phyloP scores from a whole-genome alignment of 768 basidiomycete species.

The Neoboletus subvelutipes region DNA sequence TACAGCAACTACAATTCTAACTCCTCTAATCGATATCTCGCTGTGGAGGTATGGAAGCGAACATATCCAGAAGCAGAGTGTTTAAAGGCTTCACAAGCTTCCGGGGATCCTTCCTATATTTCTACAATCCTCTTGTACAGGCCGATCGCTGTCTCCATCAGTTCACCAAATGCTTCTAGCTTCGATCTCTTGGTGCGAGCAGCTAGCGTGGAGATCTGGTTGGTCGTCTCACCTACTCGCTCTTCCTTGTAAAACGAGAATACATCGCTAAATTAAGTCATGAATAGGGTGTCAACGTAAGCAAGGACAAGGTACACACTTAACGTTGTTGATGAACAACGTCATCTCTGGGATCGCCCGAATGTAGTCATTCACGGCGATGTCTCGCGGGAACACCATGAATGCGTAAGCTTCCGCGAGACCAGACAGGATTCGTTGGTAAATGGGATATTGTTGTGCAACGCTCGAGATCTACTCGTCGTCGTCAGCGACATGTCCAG shows the following conservation, averaged over 20 bases:
- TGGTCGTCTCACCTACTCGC: conserved; percentile 32
- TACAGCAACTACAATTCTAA: conserved; percentile 4
- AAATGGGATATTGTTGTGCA: conserved; percentile 29
- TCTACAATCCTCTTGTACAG: conserved; percentile 25
- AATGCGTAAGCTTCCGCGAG: conserved; percentile 35
- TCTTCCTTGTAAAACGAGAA: conserved; percentile 45
- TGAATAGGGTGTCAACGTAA: not conserved
- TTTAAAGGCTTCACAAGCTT: conserved; percentile 20
- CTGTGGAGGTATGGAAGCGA: conserved; percentile 26
- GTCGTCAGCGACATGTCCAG: not conserved
- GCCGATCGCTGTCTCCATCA: conserved; percentile 15
- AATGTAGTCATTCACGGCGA: conserved; percentile 33
- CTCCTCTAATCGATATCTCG: conserved; percentile 27
- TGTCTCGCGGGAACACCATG: conserved; percentile 35
- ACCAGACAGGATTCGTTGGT: conserved; percentile 31
- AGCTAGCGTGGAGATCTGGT: conserved; percentile 34
- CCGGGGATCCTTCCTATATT: conserved; percentile 20
- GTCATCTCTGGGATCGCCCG: conserved; percentile 34
- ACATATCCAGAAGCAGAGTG: conserved; percentile 24
- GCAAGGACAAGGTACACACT: conserved; percentile 29
- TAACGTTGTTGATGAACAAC: conserved; percentile 33
- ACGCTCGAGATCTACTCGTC: conserved; percentile 14
- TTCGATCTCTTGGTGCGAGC: conserved; percentile 25
- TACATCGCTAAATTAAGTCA: conserved; percentile 33
- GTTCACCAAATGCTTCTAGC: conserved; percentile 19